Base-by-base conservation (phyloP, 164 flowering plant species). In the Aristolochia contorta region DNA sequence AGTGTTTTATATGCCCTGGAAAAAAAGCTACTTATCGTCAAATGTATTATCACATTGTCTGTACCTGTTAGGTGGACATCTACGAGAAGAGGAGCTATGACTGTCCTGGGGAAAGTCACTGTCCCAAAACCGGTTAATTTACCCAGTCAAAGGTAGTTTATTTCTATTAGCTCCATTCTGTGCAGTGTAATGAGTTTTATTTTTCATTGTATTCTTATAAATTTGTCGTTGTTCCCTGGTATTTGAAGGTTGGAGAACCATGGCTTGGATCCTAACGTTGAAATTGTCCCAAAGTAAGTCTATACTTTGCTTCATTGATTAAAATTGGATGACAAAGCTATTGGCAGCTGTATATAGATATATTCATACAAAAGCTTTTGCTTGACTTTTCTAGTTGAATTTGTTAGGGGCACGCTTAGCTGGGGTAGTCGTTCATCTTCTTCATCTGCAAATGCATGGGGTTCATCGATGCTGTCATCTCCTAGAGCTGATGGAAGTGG, bases 221-320 rank as follows among this genome's bases (percentile, higher is more conserved):
- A 32, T 32, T 32, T 37, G 10, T 37, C 43, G 1, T 37, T 37
- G 43, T 37, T 37, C 7, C 43, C 43, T 37, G 43, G 43, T 64
- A 47, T 71, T 74, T 79, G 23, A 74, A 93, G 97, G 89, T 79
- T 82, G 72, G 97, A 94, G 72, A 94, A 91, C 75, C 93, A 91
- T 69, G 97, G 99, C 16, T 58, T 87, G 77, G 93, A 94, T 72
- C 99, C 94, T 50, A 87, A 75, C 67, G 93, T 89, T 59, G 99
- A 91, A 75, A 86, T 94, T 77, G 99, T 94, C 67, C 99, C 99
- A 82, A 91, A 91, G 99, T 91, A 64, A 89, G 96, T 79, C 41
- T 21, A 32, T 59, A 45, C 51, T 43, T 24, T 59, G 12, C 19
- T n/a, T 50, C 56, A 5, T 53, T 23, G 6, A 15, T 53, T n/a